Evolutionary conservation across 164 flowering plant species (phyloP), one percentile per base, ranked within the genome.

Genomic region (Vitis labrusca): DNA sequence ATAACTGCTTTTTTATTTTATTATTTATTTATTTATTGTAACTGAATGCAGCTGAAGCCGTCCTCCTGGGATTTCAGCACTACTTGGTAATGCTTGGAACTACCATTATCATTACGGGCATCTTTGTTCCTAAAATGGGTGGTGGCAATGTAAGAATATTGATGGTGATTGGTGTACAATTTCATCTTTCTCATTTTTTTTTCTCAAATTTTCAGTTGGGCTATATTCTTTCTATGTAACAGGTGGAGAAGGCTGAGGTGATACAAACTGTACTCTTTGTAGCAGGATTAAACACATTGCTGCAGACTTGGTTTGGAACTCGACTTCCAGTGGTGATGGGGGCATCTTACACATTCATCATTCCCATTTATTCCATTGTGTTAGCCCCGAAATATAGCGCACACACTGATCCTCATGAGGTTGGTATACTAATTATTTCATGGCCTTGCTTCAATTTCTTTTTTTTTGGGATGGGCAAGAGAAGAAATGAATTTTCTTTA

Each of bases 51-150:
- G 91, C 75, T 57, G 86, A 86, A 68, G 85, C 88, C 0, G 54
- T 88, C 3, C 56, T 90, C 55, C 61, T 85, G 63, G 94, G 88
- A 14, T 90, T 90, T 78, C 94, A 90, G 71, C 89, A 90, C 71
- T 90, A 78, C 54, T 19, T 88, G 64, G 86, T 88, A 13, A 90
- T 88, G 89, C 83, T 90, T 11, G 94, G 94, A 29, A 85, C 91
- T 8, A 78, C 82, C 5, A 87, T 86, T 8, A 70, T 88, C 59
- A 84, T 90, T 10, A 68, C 91, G 4, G 70, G 87, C 56, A 70
- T 79, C 9, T 64, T 90, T 54, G 92, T 86, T 61, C 91, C 90
- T 60, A 66, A 66, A 49, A 90, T 90, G 94, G 94, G 94, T 8
- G 94, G 94, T 30, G 85, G 89, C 66, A 71, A 83, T 76, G 91